Percentiles rank a stretch among this genome's conserved stretches.
phyloP scores from a whole-genome alignment of 2,329 filamentous ascomycete genomes.

The Lachnellula subtilissima region DNA sequence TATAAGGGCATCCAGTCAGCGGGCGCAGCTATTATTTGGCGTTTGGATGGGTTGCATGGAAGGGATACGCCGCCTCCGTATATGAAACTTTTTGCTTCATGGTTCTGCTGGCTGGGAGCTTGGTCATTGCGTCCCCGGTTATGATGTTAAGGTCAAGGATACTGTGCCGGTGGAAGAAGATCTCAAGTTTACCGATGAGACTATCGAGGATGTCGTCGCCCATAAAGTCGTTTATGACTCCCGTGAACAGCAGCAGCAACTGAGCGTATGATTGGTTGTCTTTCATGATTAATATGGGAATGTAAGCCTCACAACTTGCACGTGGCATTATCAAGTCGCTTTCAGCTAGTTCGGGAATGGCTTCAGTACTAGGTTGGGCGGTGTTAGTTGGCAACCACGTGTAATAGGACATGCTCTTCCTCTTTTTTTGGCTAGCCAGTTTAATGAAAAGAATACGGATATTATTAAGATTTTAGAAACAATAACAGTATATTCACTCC shows the following conservation, averaged over 20 bases:
- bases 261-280: neutral
- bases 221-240: neutral
- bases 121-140: constrained; percentile 71
- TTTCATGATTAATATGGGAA: neutral
- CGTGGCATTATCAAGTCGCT: neutral
- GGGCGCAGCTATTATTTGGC: constrained; percentile 69
- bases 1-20: constrained; percentile 85
- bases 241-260: neutral
- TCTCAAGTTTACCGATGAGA: constrained; percentile 79
- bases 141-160: constrained; percentile 74
- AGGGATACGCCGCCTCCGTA: constrained; percentile 41
- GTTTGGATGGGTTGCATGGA: constrained; percentile 55
- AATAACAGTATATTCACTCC: no score
- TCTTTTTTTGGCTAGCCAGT: no score
- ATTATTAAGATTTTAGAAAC: no score
- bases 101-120: constrained; percentile 65
- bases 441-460: no score
- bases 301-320: neutral
- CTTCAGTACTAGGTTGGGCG: neutral
- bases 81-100: constrained; percentile 64
- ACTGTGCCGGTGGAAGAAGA: constrained; percentile 74
- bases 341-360: neutral
- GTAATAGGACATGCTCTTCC: no score
- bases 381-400: no score
- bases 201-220: constrained; percentile 59